Percentiles rank a stretch among this genome's conserved stretches.
Evolutionary conservation across 805 yeast genomes (phyloP).

Genomic region (Saturnispora galanensis): DNA sequence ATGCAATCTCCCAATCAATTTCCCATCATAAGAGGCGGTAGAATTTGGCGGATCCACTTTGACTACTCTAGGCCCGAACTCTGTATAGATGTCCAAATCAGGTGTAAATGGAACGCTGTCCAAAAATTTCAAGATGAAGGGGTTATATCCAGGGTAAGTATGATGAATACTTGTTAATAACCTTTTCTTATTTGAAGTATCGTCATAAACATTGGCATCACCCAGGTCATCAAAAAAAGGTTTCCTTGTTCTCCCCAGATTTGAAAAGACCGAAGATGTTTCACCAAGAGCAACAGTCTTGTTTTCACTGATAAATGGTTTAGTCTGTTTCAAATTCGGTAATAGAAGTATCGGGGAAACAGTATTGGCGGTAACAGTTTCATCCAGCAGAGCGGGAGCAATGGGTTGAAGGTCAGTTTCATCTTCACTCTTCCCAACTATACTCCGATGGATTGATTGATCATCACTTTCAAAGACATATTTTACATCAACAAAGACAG

Average conservation of each 20-base stretch:
- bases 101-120: conserved; percentile 46
- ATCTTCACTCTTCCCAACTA: neutral
- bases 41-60: neutral
- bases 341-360: neutral
- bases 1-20: conserved; percentile 49
- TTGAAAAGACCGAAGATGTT: conserved; percentile 8
- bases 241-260: neutral
- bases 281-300: conserved; percentile 20
- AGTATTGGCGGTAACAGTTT: neutral
- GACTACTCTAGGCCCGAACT: conserved; percentile 44
- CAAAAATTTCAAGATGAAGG: conserved; percentile 50
- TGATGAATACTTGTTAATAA: conserved; percentile 27
- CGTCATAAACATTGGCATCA: conserved; percentile 19
- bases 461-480: conserved; percentile 14
- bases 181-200: conserved; percentile 18
- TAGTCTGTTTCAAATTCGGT: conserved; percentile 4
- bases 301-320: conserved; percentile 10
- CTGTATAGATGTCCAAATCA: conserved; percentile 47
- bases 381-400: neutral
- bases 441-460: neutral
- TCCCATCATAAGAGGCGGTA: neutral
- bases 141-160: conserved; percentile 62
- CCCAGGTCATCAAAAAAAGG: conserved; percentile 16
- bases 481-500: conserved; percentile 39
- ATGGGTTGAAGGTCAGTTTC: neutral